These are phyloP conservation scores for Aspergillus fijiensis DNA, from an alignment of 2,329 filamentous ascomycete genomes.

Conservation along the genomic window DNA sequence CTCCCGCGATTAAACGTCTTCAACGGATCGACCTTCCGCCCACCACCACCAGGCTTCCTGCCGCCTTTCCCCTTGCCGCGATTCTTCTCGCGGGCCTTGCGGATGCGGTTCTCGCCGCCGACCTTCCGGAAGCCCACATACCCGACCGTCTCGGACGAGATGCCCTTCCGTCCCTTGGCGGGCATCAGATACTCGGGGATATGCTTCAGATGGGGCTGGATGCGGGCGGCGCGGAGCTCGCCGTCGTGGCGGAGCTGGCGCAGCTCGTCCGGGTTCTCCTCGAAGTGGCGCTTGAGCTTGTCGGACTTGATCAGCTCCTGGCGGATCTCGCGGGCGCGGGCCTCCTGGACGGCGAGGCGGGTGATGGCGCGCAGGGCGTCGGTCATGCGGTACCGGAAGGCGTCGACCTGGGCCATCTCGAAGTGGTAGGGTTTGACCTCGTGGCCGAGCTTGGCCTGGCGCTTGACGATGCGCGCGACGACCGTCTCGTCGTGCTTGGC, in stretches of 20 bases:
- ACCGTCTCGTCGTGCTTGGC: slow-evolving; percentile 83
- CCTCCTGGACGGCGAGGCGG: slow-evolving; percentile 83
- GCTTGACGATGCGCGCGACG: slow-evolving; percentile 73
- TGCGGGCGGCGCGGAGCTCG: slow-evolving; percentile 76
- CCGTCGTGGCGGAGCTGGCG: slow-evolving; percentile 85
- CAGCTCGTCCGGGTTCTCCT: slow-evolving; percentile 91
- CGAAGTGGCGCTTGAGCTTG: slow-evolving; percentile 91
- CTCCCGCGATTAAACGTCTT: slow-evolving; percentile 74
- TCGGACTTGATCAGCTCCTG: slow-evolving; percentile 91
- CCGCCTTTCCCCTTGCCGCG: slow-evolving; percentile 43
- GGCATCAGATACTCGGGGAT: slow-evolving; percentile 93
- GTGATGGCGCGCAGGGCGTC: slow-evolving; percentile 91
- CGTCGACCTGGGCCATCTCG: slow-evolving; percentile 89
- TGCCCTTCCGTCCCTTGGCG: slow-evolving; percentile 67
- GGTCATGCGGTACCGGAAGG: slow-evolving; percentile 91
- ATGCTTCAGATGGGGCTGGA: slow-evolving; percentile 88
- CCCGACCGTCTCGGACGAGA: slow-evolving; percentile 66
- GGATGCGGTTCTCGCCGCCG: slow-evolving; percentile 51
- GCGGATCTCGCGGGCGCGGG: slow-evolving; percentile 80
- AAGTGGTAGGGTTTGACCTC: slow-evolving; percentile 90
- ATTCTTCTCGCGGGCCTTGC: slow-evolving; percentile 50
- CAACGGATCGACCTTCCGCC: slow-evolving; percentile 71
- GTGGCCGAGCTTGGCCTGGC: slow-evolving; percentile 74
- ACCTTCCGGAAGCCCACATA: slow-evolving; percentile 67
- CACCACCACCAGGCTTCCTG: slow-evolving; percentile 53